Percentiles rank a stretch among this genome's conserved stretches.
phyloP scores from a whole-genome alignment of 768 basidiomycete species.

The Chalciporus piperatus region DNA sequence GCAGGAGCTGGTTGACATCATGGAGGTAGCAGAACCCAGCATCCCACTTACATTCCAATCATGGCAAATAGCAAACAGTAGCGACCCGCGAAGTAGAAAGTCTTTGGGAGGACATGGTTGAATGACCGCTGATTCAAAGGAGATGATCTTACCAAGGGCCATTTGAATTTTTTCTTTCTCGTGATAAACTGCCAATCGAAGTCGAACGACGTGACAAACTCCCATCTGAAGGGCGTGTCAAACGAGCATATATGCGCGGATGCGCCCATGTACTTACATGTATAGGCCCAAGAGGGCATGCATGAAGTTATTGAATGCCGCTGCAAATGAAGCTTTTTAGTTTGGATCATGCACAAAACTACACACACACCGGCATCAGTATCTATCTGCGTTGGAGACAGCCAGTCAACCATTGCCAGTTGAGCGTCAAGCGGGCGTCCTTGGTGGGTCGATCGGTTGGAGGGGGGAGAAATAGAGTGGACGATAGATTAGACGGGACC shows the following conservation, averaged over 20 bases:
- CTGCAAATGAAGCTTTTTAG: conserved; percentile 14
- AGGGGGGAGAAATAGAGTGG: background rate
- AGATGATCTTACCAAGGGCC: conserved; percentile 55
- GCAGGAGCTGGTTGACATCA: background rate
- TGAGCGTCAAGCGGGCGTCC: background rate
- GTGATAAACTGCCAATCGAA: conserved; percentile 66
- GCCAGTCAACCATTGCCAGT: conserved; percentile 65
- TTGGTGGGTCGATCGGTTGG: background rate
- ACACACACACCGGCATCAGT: conserved; percentile 43
- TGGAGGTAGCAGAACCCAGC: background rate
- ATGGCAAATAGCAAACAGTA: conserved; percentile 64
- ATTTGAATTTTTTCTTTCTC: conserved; percentile 55
- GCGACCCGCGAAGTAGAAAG: conserved; percentile 69
- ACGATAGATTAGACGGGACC: background rate
- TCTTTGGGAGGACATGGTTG: conserved; percentile 30
- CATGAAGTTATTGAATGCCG: conserved; percentile 50
- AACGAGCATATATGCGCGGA: conserved; percentile 7
- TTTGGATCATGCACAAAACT: background rate
- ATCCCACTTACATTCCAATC: conserved; percentile 59
- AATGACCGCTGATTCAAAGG: background rate
- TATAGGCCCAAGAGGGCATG: conserved; percentile 60
- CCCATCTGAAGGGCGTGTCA: conserved; percentile 48
- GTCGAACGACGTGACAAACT: conserved; percentile 57
- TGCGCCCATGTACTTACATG: conserved; percentile 39
- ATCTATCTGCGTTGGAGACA: conserved; percentile 43